These are phyloP conservation scores for Coemansia sp. DNA, from an alignment of 192 early-diverging fungal genomes.

Conservation along the genomic window DNA sequence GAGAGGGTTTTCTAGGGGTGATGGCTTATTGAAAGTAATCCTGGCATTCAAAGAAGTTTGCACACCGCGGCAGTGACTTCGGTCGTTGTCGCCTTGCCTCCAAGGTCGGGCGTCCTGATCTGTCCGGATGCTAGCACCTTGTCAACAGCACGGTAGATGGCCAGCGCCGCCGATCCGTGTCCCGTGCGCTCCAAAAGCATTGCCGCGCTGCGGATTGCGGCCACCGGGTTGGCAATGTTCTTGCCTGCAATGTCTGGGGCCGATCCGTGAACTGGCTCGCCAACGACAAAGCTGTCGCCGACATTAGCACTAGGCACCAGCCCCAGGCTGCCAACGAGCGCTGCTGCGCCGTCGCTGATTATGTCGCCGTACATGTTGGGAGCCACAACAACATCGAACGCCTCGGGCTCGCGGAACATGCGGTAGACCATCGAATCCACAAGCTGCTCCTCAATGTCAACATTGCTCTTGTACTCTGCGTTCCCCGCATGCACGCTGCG, in stretches of 20 bases:
- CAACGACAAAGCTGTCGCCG: constrained; percentile 92
- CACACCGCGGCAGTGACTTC: constrained; percentile 83
- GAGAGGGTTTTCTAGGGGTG: too few relatives aligned
- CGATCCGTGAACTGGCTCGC: constrained; percentile 95
- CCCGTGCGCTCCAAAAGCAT: constrained; percentile 89
- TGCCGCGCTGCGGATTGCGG: constrained; percentile 91
- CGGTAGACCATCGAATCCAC: constrained; percentile 99
- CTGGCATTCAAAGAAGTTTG: constrained; percentile 57
- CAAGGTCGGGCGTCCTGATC: constrained; percentile 82
- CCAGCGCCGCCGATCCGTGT: constrained; percentile 65
- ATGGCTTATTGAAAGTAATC: not conserved
- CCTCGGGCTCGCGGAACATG: constrained; percentile 95
- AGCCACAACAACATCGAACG: constrained; percentile 94
- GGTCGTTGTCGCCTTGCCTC: constrained; percentile 79
- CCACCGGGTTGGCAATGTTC: constrained; percentile 95
- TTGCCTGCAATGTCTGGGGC: constrained; percentile 98
- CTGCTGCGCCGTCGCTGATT: constrained; percentile 95
- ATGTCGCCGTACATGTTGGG: constrained; percentile 99
- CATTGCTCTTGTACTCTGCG: constrained; percentile 55
- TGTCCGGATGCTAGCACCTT: constrained; percentile 65
- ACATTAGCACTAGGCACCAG: constrained; percentile 96
- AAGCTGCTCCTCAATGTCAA: constrained; percentile 93
- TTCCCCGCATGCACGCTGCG: constrained; percentile 69
- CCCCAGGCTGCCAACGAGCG: constrained; percentile 91
- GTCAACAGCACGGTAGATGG: constrained; percentile 87